Evolutionary conservation across 371 early-diverging fungal genomes (phyloP).

Genomic region (Caulochytrium protostelioides): DNA sequence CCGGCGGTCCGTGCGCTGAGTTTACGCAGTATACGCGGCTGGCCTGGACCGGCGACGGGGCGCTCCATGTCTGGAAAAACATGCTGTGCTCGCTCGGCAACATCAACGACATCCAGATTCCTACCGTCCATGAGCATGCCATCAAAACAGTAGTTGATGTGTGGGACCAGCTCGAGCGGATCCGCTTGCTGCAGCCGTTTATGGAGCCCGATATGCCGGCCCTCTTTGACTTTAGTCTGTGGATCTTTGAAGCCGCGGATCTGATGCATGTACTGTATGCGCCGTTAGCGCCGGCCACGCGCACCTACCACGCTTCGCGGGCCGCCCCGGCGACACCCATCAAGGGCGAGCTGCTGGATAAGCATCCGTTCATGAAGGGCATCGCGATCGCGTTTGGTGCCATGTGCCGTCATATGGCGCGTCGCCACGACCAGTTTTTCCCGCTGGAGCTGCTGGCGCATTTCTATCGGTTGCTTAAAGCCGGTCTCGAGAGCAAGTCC

Average conservation of each 20-base stretch:
- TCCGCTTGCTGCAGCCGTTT: constrained; percentile 34
- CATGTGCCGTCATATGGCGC: constrained; percentile 51
- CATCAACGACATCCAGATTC: constrained; percentile 31
- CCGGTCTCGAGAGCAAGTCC: constrained; percentile 37
- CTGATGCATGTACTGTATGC: no score
- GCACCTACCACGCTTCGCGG: no score
- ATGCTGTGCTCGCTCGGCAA: constrained; percentile 46
- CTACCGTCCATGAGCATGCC: not conserved
- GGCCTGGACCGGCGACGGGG: constrained; percentile 20
- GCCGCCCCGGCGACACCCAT: no score
- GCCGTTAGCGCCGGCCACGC: no score
- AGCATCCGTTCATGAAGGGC: no score
- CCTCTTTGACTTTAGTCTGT: constrained; percentile 38
- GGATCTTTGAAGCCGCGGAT: constrained; percentile 43
- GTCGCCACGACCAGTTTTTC: constrained; percentile 37
- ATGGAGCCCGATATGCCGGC: constrained; percentile 28
- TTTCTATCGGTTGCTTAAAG: constrained; percentile 37
- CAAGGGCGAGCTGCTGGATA: no score
- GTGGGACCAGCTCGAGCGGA: constrained; percentile 5
- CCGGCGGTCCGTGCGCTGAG: no score
- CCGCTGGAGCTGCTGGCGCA: constrained; percentile 31
- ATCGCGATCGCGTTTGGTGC: constrained; percentile 37
- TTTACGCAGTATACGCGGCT: no score
- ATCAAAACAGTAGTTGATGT: not conserved
- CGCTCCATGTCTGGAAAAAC: constrained; percentile 39